Percentiles rank a stretch among this genome's conserved stretches.
These are phyloP conservation scores for Arxiozyma telluris DNA, from an alignment of 1,139 yeast genomes.

Conservation along the genomic window DNA sequence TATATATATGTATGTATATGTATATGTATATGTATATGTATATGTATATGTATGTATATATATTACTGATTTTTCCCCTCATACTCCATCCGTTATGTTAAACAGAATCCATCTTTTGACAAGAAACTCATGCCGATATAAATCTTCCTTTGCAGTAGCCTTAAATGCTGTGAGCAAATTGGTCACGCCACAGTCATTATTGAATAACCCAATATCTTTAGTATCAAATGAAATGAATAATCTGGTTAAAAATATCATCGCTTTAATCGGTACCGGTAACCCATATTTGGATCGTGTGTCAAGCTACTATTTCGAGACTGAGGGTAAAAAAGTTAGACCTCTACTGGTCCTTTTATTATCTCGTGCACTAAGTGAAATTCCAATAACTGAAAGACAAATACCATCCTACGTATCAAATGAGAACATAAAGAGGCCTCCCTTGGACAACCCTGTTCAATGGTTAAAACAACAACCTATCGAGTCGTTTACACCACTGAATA, in stretches of 20 bases:
- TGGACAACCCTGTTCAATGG: constrained; percentile 50
- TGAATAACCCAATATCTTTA: constrained; percentile 75
- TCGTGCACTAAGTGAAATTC: constrained; percentile 72
- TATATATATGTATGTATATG: too few relatives aligned
- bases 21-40: too few relatives aligned
- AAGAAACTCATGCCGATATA: constrained; percentile 10
- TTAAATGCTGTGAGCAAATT: constrained; percentile 69
- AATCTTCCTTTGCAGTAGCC: constrained; percentile 49
- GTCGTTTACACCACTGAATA: constrained; percentile 67
- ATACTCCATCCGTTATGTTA: not conserved
- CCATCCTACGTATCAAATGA: not conserved
- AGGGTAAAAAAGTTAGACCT: constrained; percentile 94
- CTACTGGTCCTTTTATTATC: constrained; percentile 74
- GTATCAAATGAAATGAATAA: constrained; percentile 95
- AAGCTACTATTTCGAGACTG: constrained; percentile 88
- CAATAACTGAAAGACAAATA: constrained; percentile 47
- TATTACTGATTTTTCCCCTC: not conserved
- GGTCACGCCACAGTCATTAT: constrained; percentile 58
- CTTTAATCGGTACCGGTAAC: constrained; percentile 83
- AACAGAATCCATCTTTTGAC: not conserved
- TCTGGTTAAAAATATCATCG: constrained; percentile 78
- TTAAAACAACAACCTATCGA: constrained; percentile 26
- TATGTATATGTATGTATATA: too few relatives aligned
- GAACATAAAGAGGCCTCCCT: too few relatives aligned
- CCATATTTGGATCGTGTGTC: constrained; percentile 87